Percentiles rank a stretch among this genome's conserved stretches.
Evolutionary conservation across 2,329 filamentous ascomycete genomes (phyloP).

Genomic region (Ophiostoma montium): DNA sequence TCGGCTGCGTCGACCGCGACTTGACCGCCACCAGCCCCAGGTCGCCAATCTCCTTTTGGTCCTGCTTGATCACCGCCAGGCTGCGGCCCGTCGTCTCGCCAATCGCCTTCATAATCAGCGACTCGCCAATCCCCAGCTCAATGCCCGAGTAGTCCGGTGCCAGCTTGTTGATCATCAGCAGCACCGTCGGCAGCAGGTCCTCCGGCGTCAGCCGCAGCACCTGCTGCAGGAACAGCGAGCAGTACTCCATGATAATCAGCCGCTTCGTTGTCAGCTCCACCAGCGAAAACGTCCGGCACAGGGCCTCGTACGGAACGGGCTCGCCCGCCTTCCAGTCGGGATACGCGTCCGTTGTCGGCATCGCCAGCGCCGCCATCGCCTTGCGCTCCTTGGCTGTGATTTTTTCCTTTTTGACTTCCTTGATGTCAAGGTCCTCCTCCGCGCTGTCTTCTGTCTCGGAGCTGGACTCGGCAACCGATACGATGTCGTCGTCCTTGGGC

Average conservation of each 20-base stretch:
- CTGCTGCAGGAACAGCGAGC: slow-evolving; percentile 80
- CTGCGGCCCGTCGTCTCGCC: slow-evolving; percentile 86
- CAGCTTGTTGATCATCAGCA: slow-evolving; percentile 96
- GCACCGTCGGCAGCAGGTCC: slow-evolving; percentile 74
- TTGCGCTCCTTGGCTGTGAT: slow-evolving; percentile 36
- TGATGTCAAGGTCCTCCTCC: slow-evolving; percentile 30
- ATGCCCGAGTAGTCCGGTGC: slow-evolving; percentile 94
- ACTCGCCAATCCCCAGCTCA: slow-evolving; percentile 96
- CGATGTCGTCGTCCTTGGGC: slow-evolving; percentile 34
- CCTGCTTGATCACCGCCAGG: slow-evolving; percentile 77
- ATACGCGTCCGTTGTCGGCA: slow-evolving; percentile 67
- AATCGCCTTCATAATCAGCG: slow-evolving; percentile 96
- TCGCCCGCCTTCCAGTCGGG: slow-evolving; percentile 86
- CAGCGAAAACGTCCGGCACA: slow-evolving; percentile 88
- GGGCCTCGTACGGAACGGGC: slow-evolving; percentile 83
- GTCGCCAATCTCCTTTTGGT: slow-evolving; percentile 94
- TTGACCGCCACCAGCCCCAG: slow-evolving; percentile 89
- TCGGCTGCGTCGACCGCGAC: slow-evolving; percentile 85
- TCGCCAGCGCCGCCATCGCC: slow-evolving; percentile 47
- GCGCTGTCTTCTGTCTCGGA: slow-evolving; percentile 15
- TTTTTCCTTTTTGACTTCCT: slow-evolving; percentile 38
- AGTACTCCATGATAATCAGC: slow-evolving; percentile 75
- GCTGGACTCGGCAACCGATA: slow-evolving; percentile 24
- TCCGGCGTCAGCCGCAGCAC: slow-evolving; percentile 82
- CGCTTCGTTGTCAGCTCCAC: slow-evolving; percentile 92